These are phyloP conservation scores for Ilex asprella DNA, from an alignment of 257 asterid genomes.

Conservation along the genomic window DNA sequence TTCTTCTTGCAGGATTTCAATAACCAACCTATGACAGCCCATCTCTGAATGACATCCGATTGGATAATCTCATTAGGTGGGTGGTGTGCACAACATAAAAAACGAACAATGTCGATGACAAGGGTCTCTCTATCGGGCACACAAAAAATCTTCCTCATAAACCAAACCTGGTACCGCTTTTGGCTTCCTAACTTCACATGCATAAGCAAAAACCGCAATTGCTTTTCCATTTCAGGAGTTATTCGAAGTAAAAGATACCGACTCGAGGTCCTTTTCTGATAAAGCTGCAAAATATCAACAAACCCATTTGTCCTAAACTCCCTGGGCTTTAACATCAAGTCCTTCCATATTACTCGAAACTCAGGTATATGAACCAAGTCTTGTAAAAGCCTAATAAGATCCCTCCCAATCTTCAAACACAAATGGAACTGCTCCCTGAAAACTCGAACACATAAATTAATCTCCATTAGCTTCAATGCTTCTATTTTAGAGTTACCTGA, in stretches of 20 bases:
- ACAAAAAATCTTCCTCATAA: slow-evolving; percentile 52
- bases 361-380: slow-evolving; percentile 69
- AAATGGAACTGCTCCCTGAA: slow-evolving; percentile 49
- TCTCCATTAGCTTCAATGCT: slow-evolving; percentile 52
- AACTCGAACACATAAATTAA: slow-evolving; percentile 47
- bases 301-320: slow-evolving; percentile 39
- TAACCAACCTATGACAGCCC: slow-evolving; percentile 84
- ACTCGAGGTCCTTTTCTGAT: slow-evolving; percentile 42
- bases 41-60: slow-evolving; percentile 59
- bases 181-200: slow-evolving; percentile 64
- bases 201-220: slow-evolving; percentile 67
- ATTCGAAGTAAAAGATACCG: slow-evolving; percentile 63
- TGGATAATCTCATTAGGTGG: slow-evolving; percentile 57
- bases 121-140: slow-evolving; percentile 42
- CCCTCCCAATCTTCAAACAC: slow-evolving; percentile 77
- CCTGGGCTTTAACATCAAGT: slow-evolving; percentile 48
- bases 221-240: slow-evolving; percentile 86
- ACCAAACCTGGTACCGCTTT: slow-evolving; percentile 68
- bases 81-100: slow-evolving; percentile 73
- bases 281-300: slow-evolving; percentile 43
- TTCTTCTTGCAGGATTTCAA: slow-evolving; percentile 39
- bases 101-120: slow-evolving; percentile 62
- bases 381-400: slow-evolving; percentile 74
- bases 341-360: slow-evolving; percentile 64
- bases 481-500: slow-evolving; percentile 29